Percentiles rank a stretch among this genome's conserved stretches.
Evolutionary conservation across 441 rosid species (phyloP).

Genomic region (Pelargonium australe): DNA sequence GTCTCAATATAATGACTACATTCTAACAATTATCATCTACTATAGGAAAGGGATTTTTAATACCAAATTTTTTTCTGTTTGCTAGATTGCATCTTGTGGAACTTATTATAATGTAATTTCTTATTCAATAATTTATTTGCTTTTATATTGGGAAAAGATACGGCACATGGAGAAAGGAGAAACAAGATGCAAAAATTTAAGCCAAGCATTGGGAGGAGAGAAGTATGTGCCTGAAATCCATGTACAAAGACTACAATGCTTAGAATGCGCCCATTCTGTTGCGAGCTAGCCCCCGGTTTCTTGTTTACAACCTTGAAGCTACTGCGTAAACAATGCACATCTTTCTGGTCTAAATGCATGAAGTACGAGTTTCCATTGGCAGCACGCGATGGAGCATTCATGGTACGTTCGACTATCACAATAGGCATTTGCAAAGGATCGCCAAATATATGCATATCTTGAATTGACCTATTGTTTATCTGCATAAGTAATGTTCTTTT

Average conservation of each 20-base stretch:
- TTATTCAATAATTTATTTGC: not conserved
- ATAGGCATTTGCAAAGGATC: conserved; percentile 79
- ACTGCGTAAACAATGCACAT: not conserved
- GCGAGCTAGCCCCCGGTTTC: conserved; percentile 20
- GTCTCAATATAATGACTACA: not conserved
- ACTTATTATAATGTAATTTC: not conserved
- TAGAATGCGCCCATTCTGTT: conserved; percentile 43
- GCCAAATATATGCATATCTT: conserved; percentile 81
- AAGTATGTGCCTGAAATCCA: conserved; percentile 78
- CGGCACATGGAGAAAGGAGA: not conserved
- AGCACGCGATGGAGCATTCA: conserved; percentile 69
- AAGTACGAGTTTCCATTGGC: conserved; percentile 65
- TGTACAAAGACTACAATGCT: conserved; percentile 83
- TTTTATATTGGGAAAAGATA: not conserved
- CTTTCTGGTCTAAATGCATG: conserved; percentile 24
- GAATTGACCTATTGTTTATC: conserved; percentile 78
- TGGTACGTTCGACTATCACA: conserved; percentile 68
- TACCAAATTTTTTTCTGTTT: not conserved
- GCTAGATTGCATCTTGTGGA: not conserved
- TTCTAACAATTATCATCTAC: not conserved
- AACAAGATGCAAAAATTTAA: not conserved
- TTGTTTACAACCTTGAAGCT: conserved; percentile 29
- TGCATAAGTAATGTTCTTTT: conserved; percentile 28
- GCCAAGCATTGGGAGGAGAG: conserved; percentile 1
- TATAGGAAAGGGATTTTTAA: not conserved